Percentiles rank a stretch among this genome's conserved stretches.
Evolutionary conservation across 1,139 yeast species (phyloP).

Genomic region (Kluyveromyces marxianus): DNA sequence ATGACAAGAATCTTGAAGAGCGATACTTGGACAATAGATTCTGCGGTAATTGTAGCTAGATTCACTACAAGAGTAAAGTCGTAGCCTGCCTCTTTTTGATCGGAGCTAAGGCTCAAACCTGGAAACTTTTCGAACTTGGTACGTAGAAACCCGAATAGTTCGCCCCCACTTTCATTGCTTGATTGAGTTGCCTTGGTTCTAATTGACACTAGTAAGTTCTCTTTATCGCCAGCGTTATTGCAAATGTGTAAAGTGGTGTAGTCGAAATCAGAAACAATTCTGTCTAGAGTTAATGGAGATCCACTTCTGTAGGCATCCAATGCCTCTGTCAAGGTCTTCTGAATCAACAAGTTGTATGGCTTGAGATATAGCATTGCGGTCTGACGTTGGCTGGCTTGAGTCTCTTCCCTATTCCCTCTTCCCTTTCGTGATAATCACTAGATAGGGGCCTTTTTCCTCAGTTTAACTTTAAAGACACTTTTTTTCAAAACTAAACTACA

Average conservation of each 20-base stretch:
- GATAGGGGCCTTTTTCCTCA: no score
- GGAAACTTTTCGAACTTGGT: conserved; percentile 14
- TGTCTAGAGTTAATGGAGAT: conserved; percentile 62
- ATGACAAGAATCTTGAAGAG: conserved; percentile 76
- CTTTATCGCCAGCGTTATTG: conserved; percentile 41
- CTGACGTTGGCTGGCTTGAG: background rate
- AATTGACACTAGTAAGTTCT: conserved; percentile 22
- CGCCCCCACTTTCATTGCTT: conserved; percentile 17
- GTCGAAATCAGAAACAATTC: conserved; percentile 90
- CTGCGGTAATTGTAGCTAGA: conserved; percentile 37
- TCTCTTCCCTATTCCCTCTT: background rate
- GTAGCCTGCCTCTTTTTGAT: conserved; percentile 63
- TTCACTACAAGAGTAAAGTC: conserved; percentile 73
- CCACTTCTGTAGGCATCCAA: conserved; percentile 28
- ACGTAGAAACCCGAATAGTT: conserved; percentile 19
- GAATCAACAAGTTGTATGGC: conserved; percentile 39
- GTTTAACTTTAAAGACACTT: no score
- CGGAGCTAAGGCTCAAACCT: conserved; percentile 15
- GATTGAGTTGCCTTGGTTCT: conserved; percentile 44
- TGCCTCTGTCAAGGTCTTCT: conserved; percentile 39
- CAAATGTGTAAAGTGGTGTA: conserved; percentile 90
- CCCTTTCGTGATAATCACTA: no score
- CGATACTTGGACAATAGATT: conserved; percentile 51
- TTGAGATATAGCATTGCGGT: conserved; percentile 39
- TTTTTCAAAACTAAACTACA: no score